phyloP scores from a whole-genome alignment of 2,329 filamentous ascomycete species.

The Hortaea sp. region DNA sequence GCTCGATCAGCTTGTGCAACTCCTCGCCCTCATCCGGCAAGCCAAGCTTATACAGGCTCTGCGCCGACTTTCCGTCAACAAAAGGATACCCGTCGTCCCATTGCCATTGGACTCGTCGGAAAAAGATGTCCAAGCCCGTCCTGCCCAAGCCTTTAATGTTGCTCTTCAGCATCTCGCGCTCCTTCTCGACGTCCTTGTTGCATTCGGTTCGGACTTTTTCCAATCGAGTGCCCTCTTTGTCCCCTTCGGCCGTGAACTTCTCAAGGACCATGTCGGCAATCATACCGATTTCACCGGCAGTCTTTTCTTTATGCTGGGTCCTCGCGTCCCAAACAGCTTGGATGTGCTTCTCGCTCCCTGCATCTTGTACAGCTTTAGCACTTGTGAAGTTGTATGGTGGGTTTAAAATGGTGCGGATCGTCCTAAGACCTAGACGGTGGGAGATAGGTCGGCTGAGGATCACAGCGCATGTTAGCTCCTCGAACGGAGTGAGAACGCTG shows the following conservation, averaged over 20 bases:
- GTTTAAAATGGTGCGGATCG: constrained; percentile 36
- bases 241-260: constrained; percentile 23
- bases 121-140: constrained; percentile 34
- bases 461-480: constrained; percentile 36
- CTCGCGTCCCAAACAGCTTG: constrained; percentile 33
- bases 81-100: constrained; percentile 32
- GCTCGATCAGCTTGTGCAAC: constrained; percentile 25
- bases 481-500: constrained; percentile 29
- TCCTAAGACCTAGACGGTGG: constrained; percentile 34
- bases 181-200: constrained; percentile 18
- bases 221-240: constrained; percentile 23
- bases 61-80: constrained; percentile 27
- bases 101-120: constrained; percentile 31
- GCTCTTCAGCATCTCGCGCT: constrained; percentile 23
- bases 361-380: constrained; percentile 25
- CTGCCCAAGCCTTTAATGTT: constrained; percentile 33
- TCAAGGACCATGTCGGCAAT: constrained; percentile 24
- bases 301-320: constrained; percentile 39
- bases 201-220: constrained; percentile 25
- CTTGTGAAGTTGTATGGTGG: constrained; percentile 31
- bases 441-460: constrained; percentile 36
- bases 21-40: constrained; percentile 27
- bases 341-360: constrained; percentile 27
- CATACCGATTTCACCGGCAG: constrained; percentile 29
- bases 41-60: constrained; percentile 26